These are phyloP conservation scores for Poa annua DNA, from an alignment of 176 grass and related monocot species.

Conservation along the genomic window DNA sequence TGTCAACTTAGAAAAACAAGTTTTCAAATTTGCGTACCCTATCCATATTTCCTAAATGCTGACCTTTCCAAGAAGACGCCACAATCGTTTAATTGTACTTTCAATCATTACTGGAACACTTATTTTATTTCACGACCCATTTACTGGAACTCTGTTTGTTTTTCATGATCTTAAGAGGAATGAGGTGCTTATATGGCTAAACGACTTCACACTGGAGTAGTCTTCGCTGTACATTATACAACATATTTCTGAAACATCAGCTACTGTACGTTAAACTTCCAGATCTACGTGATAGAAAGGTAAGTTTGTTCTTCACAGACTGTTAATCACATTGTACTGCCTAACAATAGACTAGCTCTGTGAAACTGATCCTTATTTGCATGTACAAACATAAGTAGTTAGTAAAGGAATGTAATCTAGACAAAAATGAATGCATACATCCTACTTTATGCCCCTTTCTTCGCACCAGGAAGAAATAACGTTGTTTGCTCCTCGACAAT, in stretches of 20 bases:
- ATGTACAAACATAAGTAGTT: not conserved
- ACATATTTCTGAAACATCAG: slow-evolving; percentile 27
- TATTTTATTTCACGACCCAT: not conserved
- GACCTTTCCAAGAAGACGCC: not conserved
- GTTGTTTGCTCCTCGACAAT: not conserved
- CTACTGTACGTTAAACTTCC: slow-evolving; percentile 23
- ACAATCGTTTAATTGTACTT: not conserved
- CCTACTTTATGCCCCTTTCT: not conserved
- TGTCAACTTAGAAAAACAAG: slow-evolving; percentile 23
- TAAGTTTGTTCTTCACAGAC: slow-evolving; percentile 38
- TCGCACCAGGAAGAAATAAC: not conserved
- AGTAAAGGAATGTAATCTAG: not conserved
- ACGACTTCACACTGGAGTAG: slow-evolving; percentile 59
- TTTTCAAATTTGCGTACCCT: not conserved
- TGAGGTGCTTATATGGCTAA: slow-evolving; percentile 76
- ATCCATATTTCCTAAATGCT: not conserved
- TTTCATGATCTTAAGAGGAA: slow-evolving; percentile 65
- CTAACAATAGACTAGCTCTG: slow-evolving; percentile 7
- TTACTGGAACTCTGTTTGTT: slow-evolving; percentile 12
- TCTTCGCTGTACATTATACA: slow-evolving; percentile 9
- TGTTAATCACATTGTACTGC: not conserved
- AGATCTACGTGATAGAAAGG: slow-evolving; percentile 22
- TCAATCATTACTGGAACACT: not conserved
- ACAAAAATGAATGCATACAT: not conserved
- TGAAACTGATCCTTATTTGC: slow-evolving; percentile 37